Conservation (phyloP, 2,329 filamentous ascomycete genomes). For the Diaporthe citriasiana region DNA sequence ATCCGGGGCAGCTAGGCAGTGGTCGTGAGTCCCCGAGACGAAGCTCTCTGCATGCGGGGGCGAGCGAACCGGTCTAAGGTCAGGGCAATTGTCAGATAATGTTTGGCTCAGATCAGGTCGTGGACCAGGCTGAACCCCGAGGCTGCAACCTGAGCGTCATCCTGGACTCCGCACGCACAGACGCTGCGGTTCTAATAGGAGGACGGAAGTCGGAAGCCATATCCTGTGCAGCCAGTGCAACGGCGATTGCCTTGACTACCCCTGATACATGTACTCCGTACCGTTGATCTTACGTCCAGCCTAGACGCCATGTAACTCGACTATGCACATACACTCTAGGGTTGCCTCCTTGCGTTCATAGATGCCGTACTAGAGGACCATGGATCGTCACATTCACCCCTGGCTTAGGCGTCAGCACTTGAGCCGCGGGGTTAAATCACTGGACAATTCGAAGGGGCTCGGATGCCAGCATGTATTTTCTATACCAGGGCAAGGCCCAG, state of each 20-base stretch:
- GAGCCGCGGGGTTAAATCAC: background rate
- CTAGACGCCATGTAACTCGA: background rate
- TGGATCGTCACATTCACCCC: background rate
- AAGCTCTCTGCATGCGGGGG: background rate
- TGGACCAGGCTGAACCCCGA: background rate
- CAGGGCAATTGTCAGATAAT: background rate
- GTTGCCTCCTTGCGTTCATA: background rate
- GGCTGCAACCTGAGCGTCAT: background rate
- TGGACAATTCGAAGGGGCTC: background rate
- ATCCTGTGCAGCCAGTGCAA: background rate
- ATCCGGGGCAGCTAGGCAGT: background rate
- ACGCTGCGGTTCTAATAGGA: background rate
- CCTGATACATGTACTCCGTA: background rate
- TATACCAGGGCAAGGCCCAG: background rate
- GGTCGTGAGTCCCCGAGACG: background rate
- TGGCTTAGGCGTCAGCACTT: background rate
- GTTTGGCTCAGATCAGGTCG: background rate
- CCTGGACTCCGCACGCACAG: background rate
- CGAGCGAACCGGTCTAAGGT: background rate
- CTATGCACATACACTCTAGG: background rate
- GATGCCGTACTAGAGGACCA: background rate
- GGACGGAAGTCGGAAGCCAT: background rate
- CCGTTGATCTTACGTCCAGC: background rate
- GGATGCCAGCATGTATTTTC: background rate
- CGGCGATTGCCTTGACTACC: background rate